phyloP scores from a whole-genome alignment of 163 green algal species.

The Scenedesmus sp. region DNA sequence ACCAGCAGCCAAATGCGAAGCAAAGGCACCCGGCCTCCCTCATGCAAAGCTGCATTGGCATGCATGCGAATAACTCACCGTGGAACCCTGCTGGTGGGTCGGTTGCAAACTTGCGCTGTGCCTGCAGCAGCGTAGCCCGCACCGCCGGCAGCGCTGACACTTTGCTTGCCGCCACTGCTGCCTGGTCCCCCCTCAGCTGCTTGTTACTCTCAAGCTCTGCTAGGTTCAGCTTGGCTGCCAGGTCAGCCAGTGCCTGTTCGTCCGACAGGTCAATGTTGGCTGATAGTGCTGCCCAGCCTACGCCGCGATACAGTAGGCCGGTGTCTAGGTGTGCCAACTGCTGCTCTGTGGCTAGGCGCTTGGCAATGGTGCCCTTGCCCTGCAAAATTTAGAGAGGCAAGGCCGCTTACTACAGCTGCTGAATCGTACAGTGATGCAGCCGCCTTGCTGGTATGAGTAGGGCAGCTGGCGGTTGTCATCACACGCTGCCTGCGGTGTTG shows the following conservation, averaged over 20 bases:
- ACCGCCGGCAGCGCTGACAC: constrained; percentile 52
- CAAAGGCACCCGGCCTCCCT: too few species aligned
- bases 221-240: constrained; percentile 13
- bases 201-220: background rate
- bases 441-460: too few species aligned
- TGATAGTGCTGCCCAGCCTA: constrained; percentile 30
- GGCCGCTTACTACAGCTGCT: too few species aligned
- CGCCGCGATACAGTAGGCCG: constrained; percentile 46
- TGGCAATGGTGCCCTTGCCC: constrained; percentile 48
- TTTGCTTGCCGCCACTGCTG: constrained; percentile 42
- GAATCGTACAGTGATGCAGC: background rate
- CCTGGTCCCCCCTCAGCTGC: constrained; percentile 32
- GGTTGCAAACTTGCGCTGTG: constrained; percentile 46
- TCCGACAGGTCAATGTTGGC: constrained; percentile 31
- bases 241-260: constrained; percentile 37
- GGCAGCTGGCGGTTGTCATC: too few species aligned
- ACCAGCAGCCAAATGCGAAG: too few species aligned
- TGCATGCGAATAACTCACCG: background rate
- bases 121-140: constrained; percentile 45
- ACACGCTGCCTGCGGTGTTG: background rate
- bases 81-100: background rate
- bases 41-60: too few species aligned
- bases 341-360: constrained; percentile 29
- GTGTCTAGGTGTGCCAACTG: constrained; percentile 52
- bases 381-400: too few species aligned